phyloP scores from a whole-genome alignment of 1,284 basidiomycete genomes.

The Pyrrhoderma noxium region DNA sequence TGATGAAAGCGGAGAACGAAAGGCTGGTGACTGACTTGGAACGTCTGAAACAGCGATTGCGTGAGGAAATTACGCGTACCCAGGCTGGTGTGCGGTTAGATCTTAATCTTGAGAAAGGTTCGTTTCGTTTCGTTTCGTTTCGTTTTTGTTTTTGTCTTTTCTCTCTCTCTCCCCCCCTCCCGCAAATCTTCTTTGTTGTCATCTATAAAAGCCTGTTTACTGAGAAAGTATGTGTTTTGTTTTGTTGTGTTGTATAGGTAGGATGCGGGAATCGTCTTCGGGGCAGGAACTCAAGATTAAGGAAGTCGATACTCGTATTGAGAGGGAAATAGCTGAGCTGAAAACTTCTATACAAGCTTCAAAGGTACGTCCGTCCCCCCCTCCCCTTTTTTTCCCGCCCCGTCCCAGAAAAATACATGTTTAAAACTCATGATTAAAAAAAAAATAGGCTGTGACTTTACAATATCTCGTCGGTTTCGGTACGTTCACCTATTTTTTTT shows the following conservation, averaged over 20 bases:
- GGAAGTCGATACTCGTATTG: slow-evolving; percentile 96
- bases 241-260: slow-evolving; percentile 32
- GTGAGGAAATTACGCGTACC: slow-evolving; percentile 88
- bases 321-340: slow-evolving; percentile 90
- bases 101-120: slow-evolving; percentile 90
- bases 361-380: slow-evolving; percentile 46
- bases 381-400: slow-evolving; percentile 15
- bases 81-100: slow-evolving; percentile 94
- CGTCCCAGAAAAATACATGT: no score
- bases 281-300: slow-evolving; percentile 96
- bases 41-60: slow-evolving; percentile 89
- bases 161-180: neutral
- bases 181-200: neutral
- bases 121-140: slow-evolving; percentile 4
- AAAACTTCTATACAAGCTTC: slow-evolving; percentile 89
- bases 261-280: slow-evolving; percentile 90
- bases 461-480: slow-evolving; percentile 81
- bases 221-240: no score
- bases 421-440: neutral
- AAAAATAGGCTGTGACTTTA: slow-evolving; percentile 67
- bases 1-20: slow-evolving; percentile 95
- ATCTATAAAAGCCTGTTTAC: neutral
- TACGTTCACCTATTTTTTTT: no score
- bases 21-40: slow-evolving; percentile 88
- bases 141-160: neutral